Evolutionary conservation across 2,329 filamentous ascomycete genomes (phyloP).

Genomic region (Sporothrix curviconia): DNA sequence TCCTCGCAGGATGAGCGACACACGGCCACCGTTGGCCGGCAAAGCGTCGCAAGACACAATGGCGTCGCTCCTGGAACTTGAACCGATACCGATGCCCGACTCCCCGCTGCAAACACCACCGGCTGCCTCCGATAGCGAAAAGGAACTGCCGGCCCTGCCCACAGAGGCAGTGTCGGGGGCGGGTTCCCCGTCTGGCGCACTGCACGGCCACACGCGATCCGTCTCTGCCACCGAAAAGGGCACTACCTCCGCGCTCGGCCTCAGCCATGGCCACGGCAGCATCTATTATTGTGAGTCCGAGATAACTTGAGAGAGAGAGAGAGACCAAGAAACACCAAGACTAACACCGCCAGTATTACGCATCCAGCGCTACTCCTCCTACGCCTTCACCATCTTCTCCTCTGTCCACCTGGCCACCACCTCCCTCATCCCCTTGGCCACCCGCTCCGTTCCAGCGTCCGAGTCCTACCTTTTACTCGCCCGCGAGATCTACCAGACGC

Average conservation of each 20-base stretch:
- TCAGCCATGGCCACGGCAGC: slow-evolving; percentile 49
- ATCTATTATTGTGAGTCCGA: slow-evolving; percentile 44
- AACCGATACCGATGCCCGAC: slow-evolving; percentile 68
- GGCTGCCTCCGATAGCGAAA: slow-evolving; percentile 35
- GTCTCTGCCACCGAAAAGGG: slow-evolving; percentile 21
- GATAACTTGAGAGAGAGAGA: not conserved
- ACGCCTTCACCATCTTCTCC: slow-evolving; percentile 72
- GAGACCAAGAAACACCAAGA: not conserved
- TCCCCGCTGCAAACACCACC: slow-evolving; percentile 31
- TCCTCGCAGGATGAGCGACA: slow-evolving; percentile 10
- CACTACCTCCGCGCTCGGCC: slow-evolving; percentile 6
- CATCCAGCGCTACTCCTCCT: slow-evolving; percentile 83
- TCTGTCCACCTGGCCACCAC: slow-evolving; percentile 75
- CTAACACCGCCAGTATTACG: slow-evolving; percentile 50
- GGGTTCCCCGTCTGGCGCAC: not conserved
- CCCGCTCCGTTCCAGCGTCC: slow-evolving; percentile 63
- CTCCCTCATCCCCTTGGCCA: slow-evolving; percentile 69
- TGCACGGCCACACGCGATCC: slow-evolving; percentile 8
- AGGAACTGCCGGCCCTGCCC: slow-evolving; percentile 37
- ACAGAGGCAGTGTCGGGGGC: slow-evolving; percentile 24
- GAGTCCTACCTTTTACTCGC: slow-evolving; percentile 87
- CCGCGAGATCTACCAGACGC: slow-evolving; percentile 84
- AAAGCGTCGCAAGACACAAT: slow-evolving; percentile 48
- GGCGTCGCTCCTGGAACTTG: slow-evolving; percentile 66
- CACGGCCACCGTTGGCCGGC: slow-evolving; percentile 27